phyloP scores from a whole-genome alignment of 2,329 filamentous ascomycete species.

The Clonostachys sp. region DNA sequence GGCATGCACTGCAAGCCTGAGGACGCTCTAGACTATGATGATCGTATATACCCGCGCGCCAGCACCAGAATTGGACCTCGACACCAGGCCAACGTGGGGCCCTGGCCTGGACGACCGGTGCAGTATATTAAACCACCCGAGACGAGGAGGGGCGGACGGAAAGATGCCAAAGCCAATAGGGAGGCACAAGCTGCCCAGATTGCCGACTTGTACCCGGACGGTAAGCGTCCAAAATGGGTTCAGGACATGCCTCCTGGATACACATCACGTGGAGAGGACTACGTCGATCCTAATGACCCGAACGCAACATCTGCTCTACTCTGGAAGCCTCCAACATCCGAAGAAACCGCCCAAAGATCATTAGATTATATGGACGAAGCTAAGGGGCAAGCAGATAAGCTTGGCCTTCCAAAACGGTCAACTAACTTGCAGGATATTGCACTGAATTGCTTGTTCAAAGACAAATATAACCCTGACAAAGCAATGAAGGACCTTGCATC shows the following conservation, averaged over 20 bases:
- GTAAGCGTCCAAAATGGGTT: constrained; percentile 86
- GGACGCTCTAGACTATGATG: constrained; percentile 93
- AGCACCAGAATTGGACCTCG: constrained; percentile 88
- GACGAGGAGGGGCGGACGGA: constrained; percentile 77
- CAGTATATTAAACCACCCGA: constrained; percentile 86
- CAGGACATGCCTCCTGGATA: constrained; percentile 89
- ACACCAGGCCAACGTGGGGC: constrained; percentile 80
- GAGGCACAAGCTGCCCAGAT: constrained; percentile 77
- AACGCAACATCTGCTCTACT: constrained; percentile 70
- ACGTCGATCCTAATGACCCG: constrained; percentile 59
- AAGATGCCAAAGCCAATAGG: constrained; percentile 73
- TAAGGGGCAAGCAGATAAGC: constrained; percentile 56
- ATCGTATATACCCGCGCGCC: constrained; percentile 93
- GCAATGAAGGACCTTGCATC: constrained; percentile 68
- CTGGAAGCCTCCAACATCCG: constrained; percentile 65
- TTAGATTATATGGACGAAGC: constrained; percentile 35
- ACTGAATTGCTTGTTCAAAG: constrained; percentile 65
- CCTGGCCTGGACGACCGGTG: constrained; percentile 86
- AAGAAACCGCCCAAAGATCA: constrained; percentile 44
- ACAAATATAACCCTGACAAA: constrained; percentile 65
- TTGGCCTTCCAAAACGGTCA: constrained; percentile 69
- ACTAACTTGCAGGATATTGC: constrained; percentile 89
- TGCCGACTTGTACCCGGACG: constrained; percentile 72
- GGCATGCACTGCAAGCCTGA: constrained; percentile 94
- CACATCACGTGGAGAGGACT: constrained; percentile 76